These are phyloP conservation scores for Epithemia pelagica DNA, from an alignment of 108 stramenopile species.

Conservation along the genomic window DNA sequence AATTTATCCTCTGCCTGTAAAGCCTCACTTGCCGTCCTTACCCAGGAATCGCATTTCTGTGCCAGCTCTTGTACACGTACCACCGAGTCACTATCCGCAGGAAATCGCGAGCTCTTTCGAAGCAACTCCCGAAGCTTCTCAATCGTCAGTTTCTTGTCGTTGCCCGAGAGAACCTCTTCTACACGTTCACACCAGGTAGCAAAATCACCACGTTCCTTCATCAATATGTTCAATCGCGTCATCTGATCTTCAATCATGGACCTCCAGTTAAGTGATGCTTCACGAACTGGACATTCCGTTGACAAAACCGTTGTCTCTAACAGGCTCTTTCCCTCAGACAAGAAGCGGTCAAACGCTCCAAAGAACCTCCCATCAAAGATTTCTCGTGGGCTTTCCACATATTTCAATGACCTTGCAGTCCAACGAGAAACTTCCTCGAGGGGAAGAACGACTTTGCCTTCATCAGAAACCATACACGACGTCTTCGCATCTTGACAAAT, in stretches of 20 bases:
- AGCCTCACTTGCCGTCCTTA: constrained; percentile 15
- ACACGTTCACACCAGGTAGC: constrained; percentile 51
- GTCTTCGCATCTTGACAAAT: constrained; percentile 35
- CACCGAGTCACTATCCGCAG: constrained; percentile 53
- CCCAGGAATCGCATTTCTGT: constrained; percentile 39
- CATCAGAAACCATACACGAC: constrained; percentile 35
- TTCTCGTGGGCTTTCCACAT: constrained; percentile 33
- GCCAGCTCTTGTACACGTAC: constrained; percentile 39
- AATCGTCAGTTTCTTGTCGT: constrained; percentile 42
- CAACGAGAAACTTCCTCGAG: constrained; percentile 44
- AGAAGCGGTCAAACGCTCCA: constrained; percentile 55
- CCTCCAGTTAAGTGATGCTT: constrained; percentile 31
- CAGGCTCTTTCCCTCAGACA: constrained; percentile 46
- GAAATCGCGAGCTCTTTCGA: constrained; percentile 38
- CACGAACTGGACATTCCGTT: constrained; percentile 19
- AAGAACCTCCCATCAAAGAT: constrained; percentile 51
- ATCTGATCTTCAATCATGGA: constrained; percentile 48
- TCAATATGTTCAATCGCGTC: constrained; percentile 34
- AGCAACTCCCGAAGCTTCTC: constrained; percentile 48
- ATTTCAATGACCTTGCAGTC: constrained; percentile 39
- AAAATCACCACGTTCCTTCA: constrained; percentile 47
- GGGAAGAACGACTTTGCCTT: constrained; percentile 36
- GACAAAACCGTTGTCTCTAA: constrained; percentile 21
- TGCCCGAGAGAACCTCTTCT: constrained; percentile 35
- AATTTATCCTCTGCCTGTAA: constrained; percentile 42